Evolutionary conservation across 805 yeast species (phyloP).

Genomic region (Blastobotrys muscicola): DNA sequence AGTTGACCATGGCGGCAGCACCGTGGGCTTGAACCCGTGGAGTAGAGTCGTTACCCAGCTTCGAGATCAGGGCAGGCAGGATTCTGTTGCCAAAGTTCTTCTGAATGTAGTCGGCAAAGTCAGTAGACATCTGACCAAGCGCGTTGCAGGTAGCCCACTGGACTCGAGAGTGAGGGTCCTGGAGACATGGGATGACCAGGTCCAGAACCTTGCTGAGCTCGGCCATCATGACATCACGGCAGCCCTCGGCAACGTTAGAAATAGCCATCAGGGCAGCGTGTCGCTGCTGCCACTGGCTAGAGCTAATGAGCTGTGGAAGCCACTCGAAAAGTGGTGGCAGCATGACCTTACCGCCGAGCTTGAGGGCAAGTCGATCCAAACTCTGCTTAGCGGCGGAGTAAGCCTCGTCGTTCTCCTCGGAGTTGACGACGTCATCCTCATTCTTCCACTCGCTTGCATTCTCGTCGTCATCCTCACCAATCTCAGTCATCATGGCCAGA

Average conservation of each 20-base stretch:
- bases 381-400: constrained; percentile 91
- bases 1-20: constrained; percentile 95
- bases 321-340: constrained; percentile 82
- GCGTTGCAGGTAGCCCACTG: constrained; percentile 97
- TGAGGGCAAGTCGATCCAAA: constrained; percentile 81
- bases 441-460: constrained; percentile 80
- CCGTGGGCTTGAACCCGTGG: constrained; percentile 97
- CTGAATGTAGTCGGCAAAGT: constrained; percentile 85
- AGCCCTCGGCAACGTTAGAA: constrained; percentile 96
- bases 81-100: constrained; percentile 67
- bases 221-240: constrained; percentile 73
- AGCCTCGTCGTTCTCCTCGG: constrained; percentile 75
- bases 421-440: constrained; percentile 65
- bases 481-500: constrained; percentile 82
- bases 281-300: constrained; percentile 83
- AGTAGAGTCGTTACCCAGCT: constrained; percentile 52
- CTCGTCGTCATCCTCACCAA: constrained; percentile 70
- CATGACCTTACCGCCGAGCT: constrained; percentile 70
- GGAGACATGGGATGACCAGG: constrained; percentile 73
- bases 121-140: constrained; percentile 93
- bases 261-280: constrained; percentile 97
- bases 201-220: constrained; percentile 78
- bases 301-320: constrained; percentile 72
- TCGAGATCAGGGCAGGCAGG: constrained; percentile 81
- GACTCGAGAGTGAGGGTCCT: constrained; percentile 86